Evolutionary conservation across 2,329 filamentous ascomycete genomes (phyloP), one percentile per base, ranked within the genome.

Genomic region (Cadophora gregata): DNA sequence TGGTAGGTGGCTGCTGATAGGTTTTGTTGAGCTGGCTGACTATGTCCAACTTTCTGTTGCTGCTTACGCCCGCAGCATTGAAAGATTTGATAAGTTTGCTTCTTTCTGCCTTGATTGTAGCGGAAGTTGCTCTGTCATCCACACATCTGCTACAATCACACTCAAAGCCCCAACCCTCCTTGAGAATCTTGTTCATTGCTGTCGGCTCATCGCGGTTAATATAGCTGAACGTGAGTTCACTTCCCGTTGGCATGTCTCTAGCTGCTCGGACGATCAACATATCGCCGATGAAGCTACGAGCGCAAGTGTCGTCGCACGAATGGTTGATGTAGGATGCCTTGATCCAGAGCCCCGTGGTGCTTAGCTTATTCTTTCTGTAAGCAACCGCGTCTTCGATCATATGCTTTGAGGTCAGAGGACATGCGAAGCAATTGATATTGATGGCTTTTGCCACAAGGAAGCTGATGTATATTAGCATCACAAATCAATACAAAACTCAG

Each of bases 381-480:
- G 61, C 59, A 16, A 50, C 10, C 4, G 48, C 4, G 21, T 16
- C 25, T 24, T 27, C 24, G 25, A 51, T 55, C 1, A 70, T 68
- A 0, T 68, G 69, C 55, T 77, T 75, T 47, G 47, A 33, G 10
- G 36, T 58, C 4, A 55, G 19, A 58, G 61, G 61, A 25, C 74
- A 68, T 27, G 79, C 79, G 58, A 85, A 85, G 65, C 69, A 68
- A 69, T 86, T 86, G 14, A 81, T 67, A 0, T 73, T 62, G 14
- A 82, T 75, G 63, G 81, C 82, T 27, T 75, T 75, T 59, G 80
- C 76, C 1, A 84, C 74, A 21, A 84, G 78, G 60, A 85, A 86
- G 79, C 79, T 80, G 72, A 85, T 83, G 8, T 85, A 78, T 0
- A 24, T 51, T 27, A 16, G 7, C 48, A 51, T 3, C 16, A 48